phyloP scores from a whole-genome alignment of 192 early-diverging fungal species.

The Allomyces arbusculus region DNA sequence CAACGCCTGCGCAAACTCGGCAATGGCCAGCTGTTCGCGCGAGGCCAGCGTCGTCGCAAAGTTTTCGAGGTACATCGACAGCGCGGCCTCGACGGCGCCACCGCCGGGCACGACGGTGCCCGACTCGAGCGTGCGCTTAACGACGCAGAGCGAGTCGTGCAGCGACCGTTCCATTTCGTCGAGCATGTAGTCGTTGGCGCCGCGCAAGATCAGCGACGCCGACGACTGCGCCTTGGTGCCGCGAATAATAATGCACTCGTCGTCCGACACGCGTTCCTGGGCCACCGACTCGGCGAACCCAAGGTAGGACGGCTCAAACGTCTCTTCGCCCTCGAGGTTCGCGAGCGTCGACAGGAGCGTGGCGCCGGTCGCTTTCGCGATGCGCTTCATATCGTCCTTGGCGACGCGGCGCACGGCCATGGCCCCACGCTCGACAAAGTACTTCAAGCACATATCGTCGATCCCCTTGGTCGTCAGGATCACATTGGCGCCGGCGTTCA shows the following conservation, averaged over 20 bases:
- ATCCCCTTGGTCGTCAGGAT: slow-evolving; percentile 97
- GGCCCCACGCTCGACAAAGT: slow-evolving; percentile 94
- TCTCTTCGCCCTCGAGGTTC: slow-evolving; percentile 95
- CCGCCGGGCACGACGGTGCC: slow-evolving; percentile 93
- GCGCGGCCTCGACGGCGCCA: slow-evolving; percentile 83
- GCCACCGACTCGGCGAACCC: slow-evolving; percentile 89
- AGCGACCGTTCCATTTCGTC: slow-evolving; percentile 98
- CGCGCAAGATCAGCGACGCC: slow-evolving; percentile 87
- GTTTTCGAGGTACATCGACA: slow-evolving; percentile 93
- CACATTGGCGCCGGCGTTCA: slow-evolving; percentile 88
- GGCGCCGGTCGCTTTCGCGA: slow-evolving; percentile 93
- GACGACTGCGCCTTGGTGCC: slow-evolving; percentile 74
- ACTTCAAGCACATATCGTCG: slow-evolving; percentile 94
- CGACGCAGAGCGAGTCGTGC: slow-evolving; percentile 85
- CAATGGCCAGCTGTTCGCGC: slow-evolving; percentile 94
- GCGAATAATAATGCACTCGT: slow-evolving; percentile 91
- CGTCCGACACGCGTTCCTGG: slow-evolving; percentile 92
- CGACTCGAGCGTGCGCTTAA: slow-evolving; percentile 91
- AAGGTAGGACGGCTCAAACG: slow-evolving; percentile 70
- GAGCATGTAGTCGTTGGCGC: slow-evolving; percentile 97
- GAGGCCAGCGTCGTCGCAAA: slow-evolving; percentile 93
- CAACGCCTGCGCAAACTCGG: slow-evolving; percentile 86
- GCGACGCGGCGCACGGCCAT: slow-evolving; percentile 89
- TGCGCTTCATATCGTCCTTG: slow-evolving; percentile 92
- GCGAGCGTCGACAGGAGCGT: slow-evolving; percentile 84